Conservation (phyloP, 805 yeast genomes). For the Starmerella potacharoeniae region DNA sequence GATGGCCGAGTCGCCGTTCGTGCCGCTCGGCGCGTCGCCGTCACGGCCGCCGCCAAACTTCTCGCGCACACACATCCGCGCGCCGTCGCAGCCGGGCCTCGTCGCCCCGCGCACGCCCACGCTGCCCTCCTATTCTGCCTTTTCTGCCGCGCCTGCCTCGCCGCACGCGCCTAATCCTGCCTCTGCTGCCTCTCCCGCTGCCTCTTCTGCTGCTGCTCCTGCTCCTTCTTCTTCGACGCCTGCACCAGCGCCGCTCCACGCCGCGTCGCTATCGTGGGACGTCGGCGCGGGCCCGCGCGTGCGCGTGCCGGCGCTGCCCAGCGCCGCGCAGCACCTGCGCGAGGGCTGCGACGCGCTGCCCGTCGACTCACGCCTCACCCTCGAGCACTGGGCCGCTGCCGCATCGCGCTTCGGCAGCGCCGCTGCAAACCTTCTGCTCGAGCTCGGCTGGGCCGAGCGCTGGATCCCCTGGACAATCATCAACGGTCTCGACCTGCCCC, state of each 20-base stretch:
- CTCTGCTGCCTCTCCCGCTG: too few species aligned
- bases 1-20: background rate
- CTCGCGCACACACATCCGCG: background rate
- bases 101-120: background rate
- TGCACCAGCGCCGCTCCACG: background rate
- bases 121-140: background rate
- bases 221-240: background rate
- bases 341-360: background rate
- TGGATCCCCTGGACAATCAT: constrained; percentile 7
- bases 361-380: background rate
- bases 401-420: constrained; percentile 5
- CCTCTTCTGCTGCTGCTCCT: background rate
- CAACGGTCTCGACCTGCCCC: background rate
- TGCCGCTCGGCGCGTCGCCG: too few species aligned
- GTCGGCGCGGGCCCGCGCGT: constrained; percentile 3
- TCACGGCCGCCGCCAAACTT: background rate
- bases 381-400: constrained; percentile 9
- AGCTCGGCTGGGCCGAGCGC: constrained; percentile 6
- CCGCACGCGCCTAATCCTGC: background rate
- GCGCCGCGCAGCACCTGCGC: constrained; percentile 4
- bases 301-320: background rate
- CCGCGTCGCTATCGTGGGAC: constrained; percentile 16
- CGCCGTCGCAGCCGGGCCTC: background rate
- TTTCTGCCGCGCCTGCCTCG: background rate
- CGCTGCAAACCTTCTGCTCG: constrained; percentile 4